Evolutionary conservation across 441 rosid genomes (phyloP), one percentile per base, ranked within the genome.

Genomic region (Dalechampia spathulata): DNA sequence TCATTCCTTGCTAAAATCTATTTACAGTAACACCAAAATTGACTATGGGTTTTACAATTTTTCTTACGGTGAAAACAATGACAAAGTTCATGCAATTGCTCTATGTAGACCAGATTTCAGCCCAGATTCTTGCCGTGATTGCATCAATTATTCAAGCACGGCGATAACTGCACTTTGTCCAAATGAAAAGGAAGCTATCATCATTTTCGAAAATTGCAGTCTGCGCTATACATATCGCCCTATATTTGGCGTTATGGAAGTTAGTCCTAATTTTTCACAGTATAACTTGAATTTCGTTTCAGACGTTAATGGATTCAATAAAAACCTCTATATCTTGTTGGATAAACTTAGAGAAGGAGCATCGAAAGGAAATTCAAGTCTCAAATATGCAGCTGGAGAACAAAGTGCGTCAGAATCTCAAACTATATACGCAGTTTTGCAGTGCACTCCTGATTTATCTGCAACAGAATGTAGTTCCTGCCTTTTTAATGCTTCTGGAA

Each of bases 31-130:
- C 53, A 26, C 19, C 64, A 5, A 41, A 69, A 32, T 32, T 32
- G 36, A 32, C 25, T 55, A 54, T 12, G 73, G 75, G 0, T 73
- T 76, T 51, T 70, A 65, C 67, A 61, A 37, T 21, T 43, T 57
- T 16, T 57, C 77, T 0, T 41, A 42, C 6, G 76, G 82, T 19
- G 39, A 49, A 40, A 30, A 5, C 27, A 0, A 27, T 5, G 60
- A 66, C 32, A 36, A 0, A 48, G 71, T 55, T 20, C 57, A 64
- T 16, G 57, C 43, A 1, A 40, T 66, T 23, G 61, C 47, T 5
- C 69, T 70, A 1, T 83, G 87, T 26, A 62, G 83, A 61, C 71
- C 76, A 47, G 87, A 81, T 59, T 51, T 70, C 23, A 49, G 4
- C 20, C 52, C 65, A 21, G 72, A 50, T 26, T 68, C 6, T 52